Evolutionary conservation across 2,329 filamentous ascomycete species (phyloP), one percentile per base, ranked within the genome.

Genomic region (Pseudogymnoascus sp.): DNA sequence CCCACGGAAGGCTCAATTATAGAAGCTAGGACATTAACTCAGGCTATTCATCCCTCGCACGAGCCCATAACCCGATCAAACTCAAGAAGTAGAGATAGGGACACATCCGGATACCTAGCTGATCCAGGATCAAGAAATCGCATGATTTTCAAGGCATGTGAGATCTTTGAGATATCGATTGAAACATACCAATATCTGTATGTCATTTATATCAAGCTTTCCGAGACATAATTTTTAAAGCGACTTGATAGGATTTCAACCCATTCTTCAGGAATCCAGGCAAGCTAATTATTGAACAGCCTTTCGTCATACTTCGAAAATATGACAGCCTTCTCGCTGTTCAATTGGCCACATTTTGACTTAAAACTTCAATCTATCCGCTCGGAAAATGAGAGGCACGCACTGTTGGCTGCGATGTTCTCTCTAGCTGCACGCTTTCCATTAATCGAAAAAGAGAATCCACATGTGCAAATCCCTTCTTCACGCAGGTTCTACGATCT

Each of bases 381-480:
- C 14, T 63, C 61, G 21, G 28, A 42, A 40, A 25, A 61, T 42
- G 59, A 63, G 47, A 33, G 37, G 12, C 66, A 64, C 21, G 70
- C 72, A 4, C 67, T 75, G 7, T 60, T 75, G 2, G 70, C 73
- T 8, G 70, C 72, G 33, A 73, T 76, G 62, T 66, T 72, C n/a
- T 68, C 69, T 11, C 74, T 70, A 60, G 69, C 69, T 1, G 64
- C 69, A 44, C 66, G 68, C 50, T 71, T 69, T 64, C 61, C 33
- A 66, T 21, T 42, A 7, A 42, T 42, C 12, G 38, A 42, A 42
- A 42, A 42, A 11, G 38, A 42, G 38, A 42, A 42, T 42, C 38
- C 38, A 42, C 16, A 42, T 42, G 38, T 42, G 11, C 61, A 25
- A 60, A 59, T 53, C 31, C 64, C 47, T n/a, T 40, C 61, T 47